phyloP scores from a whole-genome alignment of 192 early-diverging fungal genomes.

The Phlyctochytrium bullatum region DNA sequence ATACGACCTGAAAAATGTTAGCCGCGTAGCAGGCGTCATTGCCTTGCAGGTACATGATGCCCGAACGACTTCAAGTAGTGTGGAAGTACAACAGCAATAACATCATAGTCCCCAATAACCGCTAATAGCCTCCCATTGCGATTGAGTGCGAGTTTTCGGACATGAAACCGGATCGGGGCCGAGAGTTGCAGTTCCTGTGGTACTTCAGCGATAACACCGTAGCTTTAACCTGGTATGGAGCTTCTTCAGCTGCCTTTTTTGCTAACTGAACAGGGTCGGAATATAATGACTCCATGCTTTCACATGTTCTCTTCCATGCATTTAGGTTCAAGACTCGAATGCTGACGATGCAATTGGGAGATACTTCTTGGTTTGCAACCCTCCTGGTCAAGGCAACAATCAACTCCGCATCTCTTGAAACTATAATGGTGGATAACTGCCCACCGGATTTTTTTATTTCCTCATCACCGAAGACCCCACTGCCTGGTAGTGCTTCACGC shows the following conservation, averaged over 20 bases:
- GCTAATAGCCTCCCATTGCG: constrained; percentile 10
- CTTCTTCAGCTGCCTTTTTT: too few species aligned
- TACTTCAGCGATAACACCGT: too few species aligned
- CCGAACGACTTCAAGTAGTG: not conserved
- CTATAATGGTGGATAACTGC: too few species aligned
- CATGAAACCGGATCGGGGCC: constrained; percentile 3
- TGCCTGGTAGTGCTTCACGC: too few species aligned
- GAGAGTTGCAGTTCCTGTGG: constrained; percentile 3
- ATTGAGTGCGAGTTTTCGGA: constrained; percentile 4
- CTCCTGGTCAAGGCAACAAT: not conserved
- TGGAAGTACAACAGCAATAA: constrained; percentile 20
- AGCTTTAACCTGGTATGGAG: too few species aligned
- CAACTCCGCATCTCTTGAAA: not conserved
- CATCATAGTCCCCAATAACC: constrained; percentile 17
- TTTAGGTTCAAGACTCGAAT: not conserved
- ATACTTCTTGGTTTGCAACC: not conserved
- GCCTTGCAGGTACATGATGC: not conserved
- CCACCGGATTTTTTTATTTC: too few species aligned
- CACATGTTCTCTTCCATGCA: not conserved
- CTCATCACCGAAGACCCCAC: too few species aligned
- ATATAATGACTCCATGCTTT: not conserved
- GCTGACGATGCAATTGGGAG: not conserved
- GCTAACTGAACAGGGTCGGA: too few species aligned
- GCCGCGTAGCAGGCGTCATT: not conserved
- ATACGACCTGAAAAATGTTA: not conserved